Evolutionary conservation across 2,329 filamentous ascomycete genomes (phyloP).

Genomic region (Monilinia fructicola): DNA sequence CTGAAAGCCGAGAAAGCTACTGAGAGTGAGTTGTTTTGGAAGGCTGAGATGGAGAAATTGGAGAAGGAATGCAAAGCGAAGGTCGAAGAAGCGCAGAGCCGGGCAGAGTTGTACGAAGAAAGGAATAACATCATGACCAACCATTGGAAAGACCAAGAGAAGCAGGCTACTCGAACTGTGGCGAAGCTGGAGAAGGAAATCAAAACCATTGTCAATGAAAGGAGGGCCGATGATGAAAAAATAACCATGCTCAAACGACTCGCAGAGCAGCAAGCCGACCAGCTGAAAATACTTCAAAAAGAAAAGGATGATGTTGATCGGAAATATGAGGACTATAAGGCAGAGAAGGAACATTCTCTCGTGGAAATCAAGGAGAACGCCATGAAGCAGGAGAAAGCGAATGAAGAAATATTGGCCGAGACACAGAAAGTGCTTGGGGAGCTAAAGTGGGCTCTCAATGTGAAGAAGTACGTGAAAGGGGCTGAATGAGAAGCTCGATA

Average conservation of each 20-base stretch:
- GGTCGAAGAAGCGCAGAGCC: slow-evolving; percentile 63
- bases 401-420: slow-evolving; percentile 58
- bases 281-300: slow-evolving; percentile 58
- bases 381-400: slow-evolving; percentile 58
- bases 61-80: slow-evolving; percentile 59
- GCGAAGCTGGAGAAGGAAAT: slow-evolving; percentile 55
- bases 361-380: slow-evolving; percentile 59
- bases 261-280: slow-evolving; percentile 70
- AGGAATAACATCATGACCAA: slow-evolving; percentile 66
- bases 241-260: slow-evolving; percentile 65
- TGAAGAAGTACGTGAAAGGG: slow-evolving; percentile 60
- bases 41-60: slow-evolving; percentile 61
- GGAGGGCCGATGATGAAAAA: slow-evolving; percentile 60
- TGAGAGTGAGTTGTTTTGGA: slow-evolving; percentile 61
- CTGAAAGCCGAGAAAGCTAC: slow-evolving; percentile 59
- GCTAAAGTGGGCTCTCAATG: slow-evolving; percentile 70
- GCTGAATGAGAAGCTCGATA: slow-evolving; percentile 46
- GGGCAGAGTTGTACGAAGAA: slow-evolving; percentile 67
- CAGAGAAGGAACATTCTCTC: slow-evolving; percentile 61
- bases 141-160: slow-evolving; percentile 66
- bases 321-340: slow-evolving; percentile 64
- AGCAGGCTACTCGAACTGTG: slow-evolving; percentile 56
- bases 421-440: slow-evolving; percentile 62
- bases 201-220: slow-evolving; percentile 53
- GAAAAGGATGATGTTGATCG: slow-evolving; percentile 62